Percentiles rank a stretch among this genome's conserved stretches.
Conservation (phyloP, 257 asterid species). For the Solanum pimpinellifolium region DNA sequence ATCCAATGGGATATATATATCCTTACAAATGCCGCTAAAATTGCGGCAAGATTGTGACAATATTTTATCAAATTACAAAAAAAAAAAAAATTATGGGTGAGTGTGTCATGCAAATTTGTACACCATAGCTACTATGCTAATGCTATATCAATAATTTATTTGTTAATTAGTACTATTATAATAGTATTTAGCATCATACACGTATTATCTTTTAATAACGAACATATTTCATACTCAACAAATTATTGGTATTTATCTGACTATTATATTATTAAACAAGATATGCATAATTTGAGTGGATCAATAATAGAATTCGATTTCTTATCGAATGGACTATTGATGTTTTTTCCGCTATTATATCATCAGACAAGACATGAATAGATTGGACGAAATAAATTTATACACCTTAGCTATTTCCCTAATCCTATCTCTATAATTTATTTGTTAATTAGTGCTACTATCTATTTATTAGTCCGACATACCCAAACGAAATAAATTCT, state of each 20-base stretch:
- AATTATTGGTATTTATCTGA: no score
- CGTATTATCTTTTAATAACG: no score
- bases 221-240: no score
- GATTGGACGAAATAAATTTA: background rate
- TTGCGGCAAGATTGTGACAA: constrained; percentile 12
- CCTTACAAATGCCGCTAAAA: background rate
- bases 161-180: background rate
- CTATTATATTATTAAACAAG: background rate
- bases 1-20: background rate
- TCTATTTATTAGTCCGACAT: background rate
- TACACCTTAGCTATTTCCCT: background rate
- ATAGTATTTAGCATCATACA: background rate
- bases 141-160: background rate
- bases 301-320: no score
- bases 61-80: background rate
- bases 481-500: background rate
- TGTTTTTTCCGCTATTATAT: no score
- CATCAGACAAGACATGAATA: background rate
- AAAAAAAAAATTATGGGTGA: background rate
- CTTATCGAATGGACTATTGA: background rate
- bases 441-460: background rate
- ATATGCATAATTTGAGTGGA: no score
- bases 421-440: background rate
- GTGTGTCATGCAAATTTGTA: background rate
- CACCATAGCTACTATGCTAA: background rate